These are phyloP conservation scores for Tetracladium maxilliforme DNA, from an alignment of 2,329 filamentous ascomycete genomes.

Conservation along the genomic window DNA sequence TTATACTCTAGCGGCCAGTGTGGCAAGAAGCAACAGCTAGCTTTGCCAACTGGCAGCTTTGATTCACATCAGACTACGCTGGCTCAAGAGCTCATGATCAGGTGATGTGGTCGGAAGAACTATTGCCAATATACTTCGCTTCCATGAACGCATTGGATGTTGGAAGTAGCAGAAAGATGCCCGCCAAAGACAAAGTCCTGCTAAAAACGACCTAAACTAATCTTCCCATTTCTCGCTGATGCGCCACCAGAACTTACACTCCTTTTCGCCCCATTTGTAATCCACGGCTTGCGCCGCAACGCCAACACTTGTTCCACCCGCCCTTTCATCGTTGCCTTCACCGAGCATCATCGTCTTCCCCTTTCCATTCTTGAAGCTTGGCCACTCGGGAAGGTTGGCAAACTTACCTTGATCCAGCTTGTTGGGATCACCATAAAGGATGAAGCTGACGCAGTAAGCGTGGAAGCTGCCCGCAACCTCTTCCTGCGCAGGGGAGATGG, in stretches of 20 bases:
- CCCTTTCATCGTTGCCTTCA: conserved; percentile 30
- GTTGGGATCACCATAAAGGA: conserved; percentile 9
- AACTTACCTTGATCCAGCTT: conserved; percentile 11
- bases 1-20: too few relatives aligned
- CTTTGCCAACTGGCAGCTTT: too few relatives aligned
- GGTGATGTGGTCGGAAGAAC: too few relatives aligned
- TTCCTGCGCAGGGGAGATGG: conserved; percentile 6
- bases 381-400: conserved; percentile 9
- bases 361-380: conserved; percentile 15
- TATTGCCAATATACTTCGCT: too few relatives aligned
- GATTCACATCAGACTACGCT: too few relatives aligned
- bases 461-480: conserved; percentile 8
- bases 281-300: conserved; percentile 21
- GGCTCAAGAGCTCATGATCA: too few relatives aligned
- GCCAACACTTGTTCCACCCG: conserved; percentile 21
- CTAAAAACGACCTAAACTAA: too few relatives aligned
- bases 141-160: too few relatives aligned
- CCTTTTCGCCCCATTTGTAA: conserved; percentile 23
- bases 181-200: too few relatives aligned
- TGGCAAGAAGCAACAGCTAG: too few relatives aligned
- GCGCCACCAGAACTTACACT: conserved; percentile 31
- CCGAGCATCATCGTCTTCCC: conserved; percentile 26
- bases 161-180: too few relatives aligned
- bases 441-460: conserved; percentile 10
- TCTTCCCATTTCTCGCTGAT: conserved; percentile 15